Percentiles rank a stretch among this genome's conserved stretches.
These are phyloP conservation scores for Hypoxylon sp. DNA, from an alignment of 2,329 filamentous ascomycete species.

Conservation along the genomic window DNA sequence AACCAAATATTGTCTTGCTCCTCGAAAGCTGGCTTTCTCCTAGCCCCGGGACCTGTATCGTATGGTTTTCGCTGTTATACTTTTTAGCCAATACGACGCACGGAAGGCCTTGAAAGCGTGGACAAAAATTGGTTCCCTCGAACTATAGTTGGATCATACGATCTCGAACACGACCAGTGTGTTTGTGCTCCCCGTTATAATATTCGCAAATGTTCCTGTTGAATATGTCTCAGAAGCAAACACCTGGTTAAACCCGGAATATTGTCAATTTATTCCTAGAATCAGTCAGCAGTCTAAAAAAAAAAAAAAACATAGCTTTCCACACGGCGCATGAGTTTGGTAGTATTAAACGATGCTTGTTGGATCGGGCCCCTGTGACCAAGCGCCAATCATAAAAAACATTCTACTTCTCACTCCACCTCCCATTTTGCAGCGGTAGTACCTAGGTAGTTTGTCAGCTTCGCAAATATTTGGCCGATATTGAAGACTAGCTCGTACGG, in stretches of 20 bases:
- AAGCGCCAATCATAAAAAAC: constrained; percentile 14
- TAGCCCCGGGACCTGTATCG: no score
- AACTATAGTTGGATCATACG: not conserved
- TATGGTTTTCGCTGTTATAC: not conserved
- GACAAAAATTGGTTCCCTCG: not conserved
- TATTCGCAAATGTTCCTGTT: constrained; percentile 6
- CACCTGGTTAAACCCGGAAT: constrained; percentile 17
- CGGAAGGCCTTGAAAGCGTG: not conserved
- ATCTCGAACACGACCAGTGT: constrained; percentile 6
- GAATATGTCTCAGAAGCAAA: constrained; percentile 27
- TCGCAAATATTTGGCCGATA: constrained; percentile 10
- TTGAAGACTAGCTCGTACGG: constrained; percentile 19
- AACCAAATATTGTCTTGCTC: not conserved
- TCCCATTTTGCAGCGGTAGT: not conserved
- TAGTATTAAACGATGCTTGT: constrained; percentile 17
- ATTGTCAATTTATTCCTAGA: not conserved
- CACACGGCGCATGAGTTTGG: not conserved
- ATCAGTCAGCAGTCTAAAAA: constrained; percentile 16
- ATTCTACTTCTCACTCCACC: constrained; percentile 3
- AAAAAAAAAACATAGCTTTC: not conserved
- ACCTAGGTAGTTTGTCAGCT: constrained; percentile 1
- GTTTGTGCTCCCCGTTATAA: constrained; percentile 8
- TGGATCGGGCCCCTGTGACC: constrained; percentile 7
- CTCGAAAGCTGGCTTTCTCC: not conserved
- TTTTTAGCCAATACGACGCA: not conserved